phyloP scores from a whole-genome alignment of 192 early-diverging fungal genomes.

The Coemansia javaensis region DNA sequence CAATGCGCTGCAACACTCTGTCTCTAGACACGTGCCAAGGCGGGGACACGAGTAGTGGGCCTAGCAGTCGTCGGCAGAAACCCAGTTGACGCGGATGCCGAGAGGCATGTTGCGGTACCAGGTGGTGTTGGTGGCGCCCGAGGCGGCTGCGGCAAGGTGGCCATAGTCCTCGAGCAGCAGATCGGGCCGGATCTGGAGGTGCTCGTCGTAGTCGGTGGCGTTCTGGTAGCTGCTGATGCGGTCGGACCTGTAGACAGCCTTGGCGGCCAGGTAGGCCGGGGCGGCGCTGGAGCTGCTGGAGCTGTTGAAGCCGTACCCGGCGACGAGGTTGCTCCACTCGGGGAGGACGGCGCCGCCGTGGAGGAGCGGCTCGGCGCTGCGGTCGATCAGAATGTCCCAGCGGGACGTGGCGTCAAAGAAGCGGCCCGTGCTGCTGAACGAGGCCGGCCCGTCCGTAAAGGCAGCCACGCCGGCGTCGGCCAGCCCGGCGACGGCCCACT shows the following conservation, averaged over 20 bases:
- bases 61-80: conserved; percentile 30
- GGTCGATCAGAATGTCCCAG: conserved; percentile 65
- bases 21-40: too few species aligned
- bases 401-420: conserved; percentile 51
- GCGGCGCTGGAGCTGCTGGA: not conserved
- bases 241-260: conserved; percentile 56
- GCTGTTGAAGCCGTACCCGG: conserved; percentile 22
- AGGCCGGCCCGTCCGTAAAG: conserved; percentile 13
- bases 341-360: conserved; percentile 54
- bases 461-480: conserved; percentile 59
- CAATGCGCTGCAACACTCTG: too few species aligned
- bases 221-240: conserved; percentile 67
- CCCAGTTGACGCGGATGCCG: conserved; percentile 52
- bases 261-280: conserved; percentile 54
- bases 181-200: conserved; percentile 61
- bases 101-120: conserved; percentile 71
- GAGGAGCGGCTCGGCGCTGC: conserved; percentile 46
- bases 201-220: conserved; percentile 61
- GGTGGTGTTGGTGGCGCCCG: conserved; percentile 49
- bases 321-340: conserved; percentile 31
- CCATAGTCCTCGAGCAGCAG: conserved; percentile 54
- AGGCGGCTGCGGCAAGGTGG: conserved; percentile 44
- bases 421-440: conserved; percentile 33
- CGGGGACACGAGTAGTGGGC: too few species aligned
- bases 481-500: conserved; percentile 44